These are phyloP conservation scores for Podaxis pistillaris DNA, from an alignment of 768 basidiomycete species.

Conservation along the genomic window DNA sequence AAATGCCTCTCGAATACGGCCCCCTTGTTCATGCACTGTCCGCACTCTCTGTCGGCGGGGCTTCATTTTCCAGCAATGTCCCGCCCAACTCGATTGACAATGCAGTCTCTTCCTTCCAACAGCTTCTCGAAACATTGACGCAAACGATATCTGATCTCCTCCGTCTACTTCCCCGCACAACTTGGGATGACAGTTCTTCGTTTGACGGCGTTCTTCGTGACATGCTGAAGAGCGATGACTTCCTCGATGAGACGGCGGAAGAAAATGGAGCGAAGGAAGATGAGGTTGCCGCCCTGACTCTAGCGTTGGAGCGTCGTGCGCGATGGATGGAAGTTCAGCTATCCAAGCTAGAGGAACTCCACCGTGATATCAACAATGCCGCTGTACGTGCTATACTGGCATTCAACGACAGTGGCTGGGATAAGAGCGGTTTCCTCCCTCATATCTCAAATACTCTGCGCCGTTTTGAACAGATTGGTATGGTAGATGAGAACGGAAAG, in stretches of 20 bases:
- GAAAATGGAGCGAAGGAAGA: conserved; percentile 69
- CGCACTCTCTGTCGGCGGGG: conserved; percentile 81
- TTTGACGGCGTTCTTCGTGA: conserved; percentile 84
- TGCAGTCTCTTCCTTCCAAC: conserved; percentile 87
- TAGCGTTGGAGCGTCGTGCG: conserved; percentile 84
- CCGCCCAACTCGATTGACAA: conserved; percentile 89
- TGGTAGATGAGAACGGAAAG: conserved; percentile 47
- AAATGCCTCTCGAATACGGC: conserved; percentile 81
- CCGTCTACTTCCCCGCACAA: conserved; percentile 81
- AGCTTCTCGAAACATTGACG: conserved; percentile 82
- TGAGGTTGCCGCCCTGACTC: conserved; percentile 80
- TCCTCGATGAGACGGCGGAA: conserved; percentile 72
- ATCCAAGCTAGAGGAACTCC: conserved; percentile 84
- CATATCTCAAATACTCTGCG: conserved; percentile 65
- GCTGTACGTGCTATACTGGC: conserved; percentile 79
- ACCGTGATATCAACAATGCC: conserved; percentile 87
- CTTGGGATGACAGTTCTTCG: conserved; percentile 88
- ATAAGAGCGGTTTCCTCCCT: conserved; percentile 64
- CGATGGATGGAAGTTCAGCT: conserved; percentile 93
- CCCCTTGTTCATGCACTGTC: conserved; percentile 85
- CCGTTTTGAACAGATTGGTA: conserved; percentile 66
- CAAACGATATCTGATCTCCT: conserved; percentile 88
- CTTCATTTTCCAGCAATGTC: conserved; percentile 80
- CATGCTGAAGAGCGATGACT: conserved; percentile 87
- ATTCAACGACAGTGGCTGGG: conserved; percentile 88